A percentile compares a stretch with the other conserved stretches of the same genome.
Conservation (phyloP, 208 protist species). For the Acanthamoeba triangularis region DNA sequence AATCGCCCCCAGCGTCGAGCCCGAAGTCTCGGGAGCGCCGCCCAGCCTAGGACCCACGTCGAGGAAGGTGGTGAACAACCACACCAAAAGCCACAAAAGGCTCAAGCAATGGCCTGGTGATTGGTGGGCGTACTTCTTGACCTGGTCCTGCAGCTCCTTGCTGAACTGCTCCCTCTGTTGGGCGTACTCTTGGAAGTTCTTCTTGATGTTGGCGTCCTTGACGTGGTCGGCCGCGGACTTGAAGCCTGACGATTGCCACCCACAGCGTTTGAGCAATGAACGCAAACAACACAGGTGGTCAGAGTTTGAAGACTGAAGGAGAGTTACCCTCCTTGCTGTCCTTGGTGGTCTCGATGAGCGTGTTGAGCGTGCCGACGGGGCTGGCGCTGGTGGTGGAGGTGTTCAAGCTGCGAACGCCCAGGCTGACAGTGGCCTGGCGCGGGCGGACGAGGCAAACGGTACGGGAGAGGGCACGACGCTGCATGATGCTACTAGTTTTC, state of each 20-base stretch:
- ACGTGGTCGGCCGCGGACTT: background rate
- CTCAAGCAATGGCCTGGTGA: background rate
- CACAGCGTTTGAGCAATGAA: background rate
- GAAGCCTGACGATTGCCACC: background rate
- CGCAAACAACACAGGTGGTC: too few species aligned
- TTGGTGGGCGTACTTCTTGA: constrained; percentile 34
- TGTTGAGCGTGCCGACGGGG: constrained; percentile 17
- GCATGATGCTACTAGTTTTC: background rate
- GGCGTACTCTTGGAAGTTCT: constrained; percentile 28
- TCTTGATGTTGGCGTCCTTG: constrained; percentile 39
- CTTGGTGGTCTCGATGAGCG: constrained; percentile 49
- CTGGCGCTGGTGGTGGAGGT: background rate
- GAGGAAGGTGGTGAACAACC: background rate
- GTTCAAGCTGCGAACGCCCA: background rate
- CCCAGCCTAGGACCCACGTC: background rate
- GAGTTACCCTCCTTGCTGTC: constrained; percentile 66
- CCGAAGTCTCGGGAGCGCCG: background rate
- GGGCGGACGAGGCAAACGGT: background rate
- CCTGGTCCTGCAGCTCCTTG: constrained; percentile 54
- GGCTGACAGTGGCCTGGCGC: background rate
- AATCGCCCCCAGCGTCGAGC: background rate
- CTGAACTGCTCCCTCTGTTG: constrained; percentile 54
- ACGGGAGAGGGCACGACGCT: constrained; percentile 3
- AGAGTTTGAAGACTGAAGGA: too few species aligned
- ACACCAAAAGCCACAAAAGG: background rate